Conservation (phyloP, 768 basidiomycete genomes). For the Termitomyces sp. region DNA sequence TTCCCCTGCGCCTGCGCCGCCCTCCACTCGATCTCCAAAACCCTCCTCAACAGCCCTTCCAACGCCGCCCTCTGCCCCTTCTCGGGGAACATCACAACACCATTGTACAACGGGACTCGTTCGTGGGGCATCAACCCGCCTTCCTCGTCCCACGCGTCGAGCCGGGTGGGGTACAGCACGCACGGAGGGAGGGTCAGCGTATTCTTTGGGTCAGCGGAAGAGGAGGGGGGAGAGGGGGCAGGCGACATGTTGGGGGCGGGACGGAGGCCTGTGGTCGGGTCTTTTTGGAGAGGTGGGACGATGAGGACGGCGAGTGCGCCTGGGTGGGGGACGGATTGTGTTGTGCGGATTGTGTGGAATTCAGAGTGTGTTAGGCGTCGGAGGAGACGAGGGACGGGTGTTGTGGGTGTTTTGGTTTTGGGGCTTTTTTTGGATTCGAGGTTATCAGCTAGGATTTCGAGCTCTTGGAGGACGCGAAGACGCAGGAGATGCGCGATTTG, state of each 20-base stretch:
- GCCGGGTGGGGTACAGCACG: not conserved
- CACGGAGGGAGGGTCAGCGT: not conserved
- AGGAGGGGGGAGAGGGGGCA: not conserved
- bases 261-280: constrained; percentile 38
- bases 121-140: constrained; percentile 10
- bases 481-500: constrained; percentile 67
- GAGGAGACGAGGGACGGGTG: constrained; percentile 30
- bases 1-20: constrained; percentile 4
- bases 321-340: constrained; percentile 40
- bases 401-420: not conserved
- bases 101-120: constrained; percentile 64
- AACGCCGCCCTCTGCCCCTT: constrained; percentile 56
- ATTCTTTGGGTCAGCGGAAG: not conserved
- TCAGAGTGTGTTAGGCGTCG: constrained; percentile 63
- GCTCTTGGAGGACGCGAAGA: constrained; percentile 69
- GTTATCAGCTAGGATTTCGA: constrained; percentile 49
- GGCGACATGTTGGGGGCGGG: constrained; percentile 23
- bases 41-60: constrained; percentile 37
- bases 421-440: constrained; percentile 21
- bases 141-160: not conserved
- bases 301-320: constrained; percentile 65
- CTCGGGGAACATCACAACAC: constrained; percentile 56
- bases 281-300: constrained; percentile 58
- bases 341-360: constrained; percentile 41
- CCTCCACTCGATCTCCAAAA: constrained; percentile 43